Evolutionary conservation across 2,329 filamentous ascomycete genomes (phyloP).

Genomic region (Fusarium azukiicola): DNA sequence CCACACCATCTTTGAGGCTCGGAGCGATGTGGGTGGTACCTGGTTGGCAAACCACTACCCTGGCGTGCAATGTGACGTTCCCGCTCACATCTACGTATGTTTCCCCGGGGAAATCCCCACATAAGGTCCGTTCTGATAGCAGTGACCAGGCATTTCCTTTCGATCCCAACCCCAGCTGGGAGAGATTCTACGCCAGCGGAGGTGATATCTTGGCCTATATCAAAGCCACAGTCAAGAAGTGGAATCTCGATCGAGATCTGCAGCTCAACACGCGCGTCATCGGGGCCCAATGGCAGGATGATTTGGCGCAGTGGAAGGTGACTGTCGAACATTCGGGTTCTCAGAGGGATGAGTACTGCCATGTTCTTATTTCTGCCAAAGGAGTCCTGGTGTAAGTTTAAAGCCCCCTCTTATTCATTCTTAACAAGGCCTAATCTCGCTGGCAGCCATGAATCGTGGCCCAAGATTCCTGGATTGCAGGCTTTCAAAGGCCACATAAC

Average conservation of each 20-base stretch:
- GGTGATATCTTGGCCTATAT: constrained; percentile 77
- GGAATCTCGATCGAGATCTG: constrained; percentile 62
- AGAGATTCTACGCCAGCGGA: constrained; percentile 77
- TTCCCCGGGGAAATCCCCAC: neutral
- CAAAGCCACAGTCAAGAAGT: constrained; percentile 69
- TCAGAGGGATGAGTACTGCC: constrained; percentile 46
- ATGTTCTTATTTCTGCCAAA: constrained; percentile 48
- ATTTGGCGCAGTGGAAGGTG: constrained; percentile 48
- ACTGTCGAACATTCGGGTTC: constrained; percentile 41
- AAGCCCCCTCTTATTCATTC: neutral
- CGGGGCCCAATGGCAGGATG: constrained; percentile 43
- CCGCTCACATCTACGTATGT: constrained; percentile 46
- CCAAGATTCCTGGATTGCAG: constrained; percentile 43
- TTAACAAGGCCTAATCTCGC: neutral
- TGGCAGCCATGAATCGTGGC: constrained; percentile 49
- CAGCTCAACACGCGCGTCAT: constrained; percentile 59
- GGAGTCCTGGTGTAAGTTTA: constrained; percentile 49
- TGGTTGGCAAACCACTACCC: constrained; percentile 59
- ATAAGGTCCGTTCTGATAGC: neutral
- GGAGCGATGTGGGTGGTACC: constrained; percentile 57
- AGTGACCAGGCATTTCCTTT: constrained; percentile 69
- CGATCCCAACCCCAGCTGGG: constrained; percentile 79
- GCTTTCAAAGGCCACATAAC: constrained; percentile 47
- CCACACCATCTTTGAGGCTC: constrained; percentile 58
- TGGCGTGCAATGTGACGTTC: constrained; percentile 50